phyloP scores from a whole-genome alignment of 2,329 filamentous ascomycete species.

The Cytospora piceicola region DNA sequence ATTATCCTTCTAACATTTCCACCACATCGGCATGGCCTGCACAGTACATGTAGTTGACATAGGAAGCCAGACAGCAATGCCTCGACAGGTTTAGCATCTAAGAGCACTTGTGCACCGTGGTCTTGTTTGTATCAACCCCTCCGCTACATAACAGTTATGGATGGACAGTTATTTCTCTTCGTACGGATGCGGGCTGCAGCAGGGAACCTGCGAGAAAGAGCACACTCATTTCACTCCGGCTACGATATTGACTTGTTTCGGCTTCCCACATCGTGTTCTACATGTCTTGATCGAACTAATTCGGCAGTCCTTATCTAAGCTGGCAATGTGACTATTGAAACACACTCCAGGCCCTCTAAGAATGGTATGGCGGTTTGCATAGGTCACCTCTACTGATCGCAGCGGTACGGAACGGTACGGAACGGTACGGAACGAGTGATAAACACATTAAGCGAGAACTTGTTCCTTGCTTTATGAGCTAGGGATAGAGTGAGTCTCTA shows the following conservation, averaged over 20 bases:
- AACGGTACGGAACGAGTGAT: background rate
- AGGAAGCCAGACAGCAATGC: background rate
- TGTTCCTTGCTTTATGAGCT: constrained; percentile 2
- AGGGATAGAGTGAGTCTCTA: constrained; percentile 2
- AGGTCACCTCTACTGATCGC: background rate
- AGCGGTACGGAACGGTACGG: background rate
- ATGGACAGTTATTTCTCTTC: background rate
- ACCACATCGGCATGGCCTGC: background rate
- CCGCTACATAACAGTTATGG: too few relatives aligned
- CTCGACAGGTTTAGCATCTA: background rate
- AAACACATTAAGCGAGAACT: background rate
- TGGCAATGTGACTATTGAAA: background rate
- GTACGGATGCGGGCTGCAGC: background rate
- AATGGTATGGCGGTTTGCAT: background rate
- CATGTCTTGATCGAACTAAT: background rate
- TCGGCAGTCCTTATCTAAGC: background rate
- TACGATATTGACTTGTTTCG: background rate
- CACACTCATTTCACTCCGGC: too few relatives aligned
- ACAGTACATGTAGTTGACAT: background rate
- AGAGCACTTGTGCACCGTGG: background rate
- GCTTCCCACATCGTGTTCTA: background rate
- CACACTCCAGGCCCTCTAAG: background rate
- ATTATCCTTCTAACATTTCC: background rate
- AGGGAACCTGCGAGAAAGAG: background rate
- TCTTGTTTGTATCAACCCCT: background rate